These are phyloP conservation scores for Pyrenula aspistea DNA, from an alignment of 495 filamentous ascomycete genomes.

Conservation along the genomic window DNA sequence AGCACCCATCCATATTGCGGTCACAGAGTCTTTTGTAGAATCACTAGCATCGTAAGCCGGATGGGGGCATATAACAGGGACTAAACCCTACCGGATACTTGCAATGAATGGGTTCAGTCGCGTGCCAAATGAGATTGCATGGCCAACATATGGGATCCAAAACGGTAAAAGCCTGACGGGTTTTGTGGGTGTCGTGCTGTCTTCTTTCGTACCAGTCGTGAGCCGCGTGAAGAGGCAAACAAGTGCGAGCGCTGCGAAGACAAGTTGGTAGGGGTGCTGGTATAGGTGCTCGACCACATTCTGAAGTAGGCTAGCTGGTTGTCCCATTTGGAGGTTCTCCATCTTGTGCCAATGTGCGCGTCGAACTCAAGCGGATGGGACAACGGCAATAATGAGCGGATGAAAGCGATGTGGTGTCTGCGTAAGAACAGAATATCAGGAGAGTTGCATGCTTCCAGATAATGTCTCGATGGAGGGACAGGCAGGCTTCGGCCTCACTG, in stretches of 20 bases:
- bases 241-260: background rate
- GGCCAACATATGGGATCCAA: conserved; percentile 47
- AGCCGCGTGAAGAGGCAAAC: background rate
- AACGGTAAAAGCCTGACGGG: conserved; percentile 28
- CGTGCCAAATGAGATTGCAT: conserved; percentile 34
- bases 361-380: too few species aligned
- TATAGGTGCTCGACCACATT: background rate
- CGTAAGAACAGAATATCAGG: too few species aligned
- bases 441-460: too few species aligned
- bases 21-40: conserved; percentile 31
- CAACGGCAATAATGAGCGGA: too few species aligned
- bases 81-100: conserved; percentile 25
- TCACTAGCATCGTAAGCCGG: conserved; percentile 11
- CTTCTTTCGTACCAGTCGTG: background rate
- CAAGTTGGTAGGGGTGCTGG: background rate
- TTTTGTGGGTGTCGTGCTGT: background rate
- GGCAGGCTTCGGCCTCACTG: too few species aligned
- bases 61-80: background rate
- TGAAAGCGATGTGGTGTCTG: too few species aligned
- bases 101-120: conserved; percentile 28
- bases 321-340: too few species aligned
- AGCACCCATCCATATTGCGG: conserved; percentile 38
- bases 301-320: background rate
- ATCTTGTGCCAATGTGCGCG: too few species aligned
- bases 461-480: too few species aligned